phyloP scores from a whole-genome alignment of 352 stramenopile species.

The Poterioochromonas sp. region DNA sequence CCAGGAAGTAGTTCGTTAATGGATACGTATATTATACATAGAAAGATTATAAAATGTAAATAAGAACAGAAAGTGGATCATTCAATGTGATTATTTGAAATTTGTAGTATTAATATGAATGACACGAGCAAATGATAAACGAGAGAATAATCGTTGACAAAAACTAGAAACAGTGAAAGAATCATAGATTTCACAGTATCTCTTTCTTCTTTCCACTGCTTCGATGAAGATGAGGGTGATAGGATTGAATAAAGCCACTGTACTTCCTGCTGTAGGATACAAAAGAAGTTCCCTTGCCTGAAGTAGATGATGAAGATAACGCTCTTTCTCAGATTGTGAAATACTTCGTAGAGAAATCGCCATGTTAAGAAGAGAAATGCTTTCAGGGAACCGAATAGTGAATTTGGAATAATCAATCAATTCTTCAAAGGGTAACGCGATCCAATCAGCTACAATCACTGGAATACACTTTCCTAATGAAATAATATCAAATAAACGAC shows the following conservation, averaged over 20 bases:
- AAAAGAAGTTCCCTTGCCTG: background rate
- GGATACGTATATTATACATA: too few species aligned
- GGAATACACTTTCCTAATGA: background rate
- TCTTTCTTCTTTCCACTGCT: background rate
- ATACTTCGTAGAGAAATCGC: background rate
- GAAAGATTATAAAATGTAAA: too few species aligned
- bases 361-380: background rate
- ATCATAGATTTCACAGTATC: background rate
- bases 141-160: too few species aligned
- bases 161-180: too few species aligned
- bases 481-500: background rate
- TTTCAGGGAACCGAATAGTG: background rate
- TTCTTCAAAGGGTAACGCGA: background rate
- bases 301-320: background rate
- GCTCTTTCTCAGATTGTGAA: background rate
- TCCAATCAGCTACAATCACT: background rate
- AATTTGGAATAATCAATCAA: background rate
- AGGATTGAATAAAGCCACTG: background rate
- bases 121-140: too few species aligned
- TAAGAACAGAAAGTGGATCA: too few species aligned
- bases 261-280: background rate
- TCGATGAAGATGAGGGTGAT: background rate
- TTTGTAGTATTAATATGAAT: too few species aligned
- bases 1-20: too few species aligned
- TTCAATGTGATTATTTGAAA: too few species aligned